Conservation (phyloP, 352 stramenopile genomes). For the Phytophthora pinifolia region DNA sequence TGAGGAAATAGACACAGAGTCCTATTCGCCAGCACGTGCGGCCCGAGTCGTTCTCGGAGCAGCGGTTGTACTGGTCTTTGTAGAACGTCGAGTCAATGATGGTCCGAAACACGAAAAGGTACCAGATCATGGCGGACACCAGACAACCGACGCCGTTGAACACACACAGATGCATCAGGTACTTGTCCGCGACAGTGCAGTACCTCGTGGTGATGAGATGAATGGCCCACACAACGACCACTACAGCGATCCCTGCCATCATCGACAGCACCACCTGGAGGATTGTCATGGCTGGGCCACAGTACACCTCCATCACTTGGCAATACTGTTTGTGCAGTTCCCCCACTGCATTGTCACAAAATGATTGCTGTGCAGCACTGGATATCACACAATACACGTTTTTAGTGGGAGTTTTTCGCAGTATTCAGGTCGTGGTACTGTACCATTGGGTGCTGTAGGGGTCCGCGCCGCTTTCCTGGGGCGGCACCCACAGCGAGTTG, state of each 20-base stretch:
- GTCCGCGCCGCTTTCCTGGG: conserved; percentile 56
- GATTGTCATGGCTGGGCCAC: conserved; percentile 51
- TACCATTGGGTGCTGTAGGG: conserved; percentile 69
- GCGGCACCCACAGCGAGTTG: conserved; percentile 78
- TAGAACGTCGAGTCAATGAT: conserved; percentile 79
- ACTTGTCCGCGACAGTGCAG: conserved; percentile 66
- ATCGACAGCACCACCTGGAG: conserved; percentile 60
- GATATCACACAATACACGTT: not conserved
- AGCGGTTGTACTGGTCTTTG: conserved; percentile 78
- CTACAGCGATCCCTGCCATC: conserved; percentile 45
- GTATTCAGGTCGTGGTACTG: not conserved
- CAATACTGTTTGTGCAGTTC: conserved; percentile 80
- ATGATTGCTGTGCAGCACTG: conserved; percentile 37
- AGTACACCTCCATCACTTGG: conserved; percentile 72
- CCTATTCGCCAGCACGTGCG: conserved; percentile 80
- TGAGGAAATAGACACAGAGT: conserved; percentile 54
- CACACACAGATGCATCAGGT: conserved; percentile 74
- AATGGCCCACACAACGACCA: conserved; percentile 52
- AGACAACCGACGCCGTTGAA: conserved; percentile 54
- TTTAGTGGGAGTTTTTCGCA: not conserved
- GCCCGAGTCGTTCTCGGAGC: conserved; percentile 48
- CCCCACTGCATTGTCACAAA: conserved; percentile 51
- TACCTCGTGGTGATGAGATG: conserved; percentile 50
- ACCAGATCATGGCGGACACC: conserved; percentile 56
- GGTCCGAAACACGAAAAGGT: conserved; percentile 61